Base-by-base conservation (phyloP, 257 asterid genomes). In the Solanum pimpinellifolium region DNA sequence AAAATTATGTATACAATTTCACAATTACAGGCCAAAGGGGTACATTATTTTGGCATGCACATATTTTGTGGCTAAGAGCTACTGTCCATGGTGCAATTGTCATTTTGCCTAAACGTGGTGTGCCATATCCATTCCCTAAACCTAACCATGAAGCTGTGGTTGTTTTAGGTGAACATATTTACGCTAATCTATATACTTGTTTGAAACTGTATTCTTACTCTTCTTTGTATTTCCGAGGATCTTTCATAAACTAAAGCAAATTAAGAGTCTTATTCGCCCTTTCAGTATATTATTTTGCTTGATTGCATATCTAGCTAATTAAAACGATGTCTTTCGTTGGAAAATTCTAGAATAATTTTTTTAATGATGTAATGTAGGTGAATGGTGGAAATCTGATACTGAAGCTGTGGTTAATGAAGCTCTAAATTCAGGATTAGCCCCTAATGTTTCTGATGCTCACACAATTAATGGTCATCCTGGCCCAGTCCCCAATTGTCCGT, bases 311-410 rank as follows among this genome's bases (percentile, higher is more conserved):
- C 21, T 70, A 16, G 44, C 39, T 33, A 70, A 11, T 14, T 15
- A 69, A 31, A 6, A 14, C 0, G 5, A 25, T 23, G 3, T 11
- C 21, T 42, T 12, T 23, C 2, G 4, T 76, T 41, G 60, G 1
- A 76, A 76, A 76, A 83, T 27, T 83, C 62, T 3, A 4, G 16
- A 4, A 9, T 77, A 31, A 16, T 18, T 25, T 42, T 29, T 44
- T 37, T 44, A 46, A 52, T 35, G 14, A 47, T 18, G 5, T 89
- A 21, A 20, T 86, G 89, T 75, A 95, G 99, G 91, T 75, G 99
- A 97, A 86, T 97, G 99, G 99, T 97, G 99, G 99, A 97, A 94
- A 89, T 95, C 99, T 4, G 98, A 97, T 83, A 93, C 96, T 1
- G 98, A 95, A 88, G 97, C 92, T 20, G 94, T 97, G 81, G 92